Conservation (phyloP, 495 filamentous ascomycete genomes). For the Opeltia flavorubescens region DNA sequence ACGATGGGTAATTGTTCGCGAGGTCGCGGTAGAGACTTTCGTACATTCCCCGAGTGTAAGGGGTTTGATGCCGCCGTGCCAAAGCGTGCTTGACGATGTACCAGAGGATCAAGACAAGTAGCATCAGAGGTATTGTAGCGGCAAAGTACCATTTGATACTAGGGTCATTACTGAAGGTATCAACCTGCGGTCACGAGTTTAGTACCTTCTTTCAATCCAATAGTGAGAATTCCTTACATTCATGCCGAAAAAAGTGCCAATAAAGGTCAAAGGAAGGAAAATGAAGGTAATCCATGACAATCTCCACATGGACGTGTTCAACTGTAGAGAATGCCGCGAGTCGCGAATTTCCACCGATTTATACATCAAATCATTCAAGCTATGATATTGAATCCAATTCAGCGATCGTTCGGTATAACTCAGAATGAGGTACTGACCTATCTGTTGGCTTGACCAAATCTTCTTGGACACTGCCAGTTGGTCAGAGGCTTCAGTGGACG, state of each 20-base stretch:
- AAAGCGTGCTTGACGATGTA: slow-evolving; percentile 36
- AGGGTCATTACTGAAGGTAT: slow-evolving; percentile 26
- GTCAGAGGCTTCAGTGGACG: slow-evolving; percentile 6
- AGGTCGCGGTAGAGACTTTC: slow-evolving; percentile 34
- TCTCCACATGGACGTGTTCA: slow-evolving; percentile 27
- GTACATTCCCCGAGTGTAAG: slow-evolving; percentile 36
- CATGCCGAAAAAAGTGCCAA: slow-evolving; percentile 40
- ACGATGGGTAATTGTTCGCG: slow-evolving; percentile 25
- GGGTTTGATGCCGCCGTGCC: slow-evolving; percentile 27
- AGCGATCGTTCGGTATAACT: no score
- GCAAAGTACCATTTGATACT: slow-evolving; percentile 40
- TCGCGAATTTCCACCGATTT: slow-evolving; percentile 41
- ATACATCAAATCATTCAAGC: slow-evolving; percentile 35
- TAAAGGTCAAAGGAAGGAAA: slow-evolving; percentile 40
- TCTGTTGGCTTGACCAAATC: slow-evolving; percentile 36
- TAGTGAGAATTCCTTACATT: slow-evolving; percentile 25
- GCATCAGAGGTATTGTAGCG: slow-evolving; percentile 28
- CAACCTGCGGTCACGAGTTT: slow-evolving; percentile 15
- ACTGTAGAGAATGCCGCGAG: slow-evolving; percentile 32
- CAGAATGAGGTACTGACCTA: no score
- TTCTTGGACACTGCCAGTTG: slow-evolving; percentile 27
- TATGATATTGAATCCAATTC: no score
- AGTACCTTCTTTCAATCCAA: no score
- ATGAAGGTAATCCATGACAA: slow-evolving; percentile 37
- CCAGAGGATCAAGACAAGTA: slow-evolving; percentile 30